Evolutionary conservation across 306 rosid genomes (phyloP).

Genomic region (Cercis canadensis): DNA sequence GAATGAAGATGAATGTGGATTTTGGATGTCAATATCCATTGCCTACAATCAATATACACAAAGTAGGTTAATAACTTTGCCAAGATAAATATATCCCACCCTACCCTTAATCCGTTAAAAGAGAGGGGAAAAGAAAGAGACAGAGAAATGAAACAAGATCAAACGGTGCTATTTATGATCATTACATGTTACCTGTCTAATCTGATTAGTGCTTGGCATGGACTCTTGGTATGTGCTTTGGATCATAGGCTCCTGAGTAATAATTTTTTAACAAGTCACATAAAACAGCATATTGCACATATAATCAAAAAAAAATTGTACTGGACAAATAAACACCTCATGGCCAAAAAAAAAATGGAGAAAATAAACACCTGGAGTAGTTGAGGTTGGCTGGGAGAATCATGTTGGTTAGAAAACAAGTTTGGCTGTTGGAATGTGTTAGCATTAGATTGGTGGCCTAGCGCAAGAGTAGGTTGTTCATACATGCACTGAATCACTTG

Average conservation of each 20-base stretch:
- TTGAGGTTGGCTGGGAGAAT: constrained; percentile 57
- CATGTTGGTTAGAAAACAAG: constrained; percentile 58
- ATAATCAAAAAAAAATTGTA: constrained; percentile 7
- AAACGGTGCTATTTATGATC: neutral
- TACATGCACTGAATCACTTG: constrained; percentile 57
- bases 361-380: constrained; percentile 54
- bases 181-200: constrained; percentile 51
- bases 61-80: constrained; percentile 32
- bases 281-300: constrained; percentile 3
- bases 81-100: neutral
- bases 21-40: constrained; percentile 59
- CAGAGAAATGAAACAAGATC: neutral
- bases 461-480: constrained; percentile 47
- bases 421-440: constrained; percentile 47
- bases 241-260: constrained; percentile 53
- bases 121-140: neutral
- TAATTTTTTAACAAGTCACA: constrained; percentile 32
- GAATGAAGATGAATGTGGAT: constrained; percentile 59
- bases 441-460: constrained; percentile 55
- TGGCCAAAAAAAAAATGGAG: constrained; percentile 6
- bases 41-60: constrained; percentile 47
- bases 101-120: neutral
- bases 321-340: constrained; percentile 29
- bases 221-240: constrained; percentile 51
- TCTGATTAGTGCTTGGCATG: constrained; percentile 50